Evolutionary conservation across 768 basidiomycete species (phyloP).

Genomic region (Lentinus tigrinus): DNA sequence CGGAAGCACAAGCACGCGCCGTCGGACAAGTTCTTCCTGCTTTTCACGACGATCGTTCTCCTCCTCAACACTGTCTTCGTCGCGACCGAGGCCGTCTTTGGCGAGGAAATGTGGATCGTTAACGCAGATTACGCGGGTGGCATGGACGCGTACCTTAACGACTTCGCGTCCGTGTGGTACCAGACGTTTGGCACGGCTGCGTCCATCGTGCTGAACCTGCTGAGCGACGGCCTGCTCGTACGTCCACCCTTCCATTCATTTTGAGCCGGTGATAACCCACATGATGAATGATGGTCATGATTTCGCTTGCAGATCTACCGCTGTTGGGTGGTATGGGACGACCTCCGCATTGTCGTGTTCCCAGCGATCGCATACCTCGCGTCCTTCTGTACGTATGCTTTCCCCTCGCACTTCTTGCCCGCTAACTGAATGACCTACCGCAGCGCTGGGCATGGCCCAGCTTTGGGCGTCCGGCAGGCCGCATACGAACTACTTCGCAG

Average conservation of each 20-base stretch:
- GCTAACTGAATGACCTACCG: not conserved
- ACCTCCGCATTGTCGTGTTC: conserved; percentile 6
- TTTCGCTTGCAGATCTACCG: conserved; percentile 34
- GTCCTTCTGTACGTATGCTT: not conserved
- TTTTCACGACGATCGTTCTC: conserved; percentile 27
- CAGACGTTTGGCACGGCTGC: conserved; percentile 28
- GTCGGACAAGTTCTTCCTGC: conserved; percentile 19
- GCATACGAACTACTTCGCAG: conserved; percentile 12
- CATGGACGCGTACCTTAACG: conserved; percentile 31
- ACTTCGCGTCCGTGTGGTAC: conserved; percentile 28
- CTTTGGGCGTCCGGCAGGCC: conserved; percentile 11
- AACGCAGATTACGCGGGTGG: conserved; percentile 34
- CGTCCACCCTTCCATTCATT: not conserved
- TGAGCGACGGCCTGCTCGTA: conserved; percentile 31
- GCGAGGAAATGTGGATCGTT: conserved; percentile 37
- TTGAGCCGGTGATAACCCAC: not conserved
- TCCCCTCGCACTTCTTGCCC: not conserved
- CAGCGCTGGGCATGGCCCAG: conserved; percentile 13
- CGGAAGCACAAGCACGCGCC: not conserved
- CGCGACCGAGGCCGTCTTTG: conserved; percentile 29
- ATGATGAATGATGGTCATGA: not conserved
- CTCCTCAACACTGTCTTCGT: conserved; percentile 34
- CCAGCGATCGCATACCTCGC: conserved; percentile 16
- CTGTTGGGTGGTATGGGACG: conserved; percentile 35
- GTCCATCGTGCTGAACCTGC: conserved; percentile 29